These are phyloP conservation scores for Galerina marginata DNA, from an alignment of 768 basidiomycete species.

Conservation along the genomic window DNA sequence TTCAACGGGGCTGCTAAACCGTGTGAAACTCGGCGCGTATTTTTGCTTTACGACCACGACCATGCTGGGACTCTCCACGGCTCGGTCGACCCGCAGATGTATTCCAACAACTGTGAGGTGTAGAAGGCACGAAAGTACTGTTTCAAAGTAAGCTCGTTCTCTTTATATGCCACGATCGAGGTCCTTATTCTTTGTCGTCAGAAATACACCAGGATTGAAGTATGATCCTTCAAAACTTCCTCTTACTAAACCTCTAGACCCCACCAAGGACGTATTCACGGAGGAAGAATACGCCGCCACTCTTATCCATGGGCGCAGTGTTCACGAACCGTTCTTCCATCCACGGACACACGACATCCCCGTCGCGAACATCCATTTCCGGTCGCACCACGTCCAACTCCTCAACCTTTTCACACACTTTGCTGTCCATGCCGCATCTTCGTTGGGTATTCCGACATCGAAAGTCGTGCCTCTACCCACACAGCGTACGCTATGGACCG, in stretches of 20 bases:
- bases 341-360: conserved; percentile 72
- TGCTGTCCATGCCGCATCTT: conserved; percentile 80
- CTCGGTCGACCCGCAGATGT: conserved; percentile 23
- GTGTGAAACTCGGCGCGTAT: conserved; percentile 20
- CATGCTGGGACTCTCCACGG: conserved; percentile 12
- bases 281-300: conserved; percentile 58
- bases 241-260: conserved; percentile 20
- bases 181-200: not conserved
- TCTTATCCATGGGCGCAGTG: conserved; percentile 64
- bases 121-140: conserved; percentile 14
- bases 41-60: conserved; percentile 20
- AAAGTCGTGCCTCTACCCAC: conserved; percentile 71
- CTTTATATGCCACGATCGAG: not conserved
- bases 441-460: conserved; percentile 81
- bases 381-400: conserved; percentile 68
- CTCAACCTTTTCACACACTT: conserved; percentile 87
- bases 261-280: conserved; percentile 27
- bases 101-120: conserved; percentile 13
- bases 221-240: conserved; percentile 31
- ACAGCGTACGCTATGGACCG: conserved; percentile 83
- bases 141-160: conserved; percentile 8
- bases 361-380: conserved; percentile 83
- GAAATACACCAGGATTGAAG: conserved; percentile 18
- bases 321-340: conserved; percentile 60
- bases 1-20: not conserved